These are phyloP conservation scores for Rhizopogon rudus DNA, from an alignment of 768 basidiomycete species.

Conservation along the genomic window DNA sequence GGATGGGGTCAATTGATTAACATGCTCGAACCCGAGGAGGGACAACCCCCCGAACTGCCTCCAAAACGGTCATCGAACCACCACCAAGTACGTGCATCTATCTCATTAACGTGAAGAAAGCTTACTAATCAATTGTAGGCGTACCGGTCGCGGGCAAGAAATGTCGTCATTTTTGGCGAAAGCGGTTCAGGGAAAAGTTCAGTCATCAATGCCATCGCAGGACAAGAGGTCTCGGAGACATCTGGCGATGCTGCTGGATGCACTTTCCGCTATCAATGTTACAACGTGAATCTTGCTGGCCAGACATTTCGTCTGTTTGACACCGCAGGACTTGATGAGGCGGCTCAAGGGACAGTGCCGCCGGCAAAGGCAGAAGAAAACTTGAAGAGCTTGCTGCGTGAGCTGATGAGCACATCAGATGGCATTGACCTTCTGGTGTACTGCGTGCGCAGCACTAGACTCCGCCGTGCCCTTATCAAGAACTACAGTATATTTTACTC, in stretches of 20 bases:
- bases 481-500: conserved; percentile 36
- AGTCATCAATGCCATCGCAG: conserved; percentile 27
- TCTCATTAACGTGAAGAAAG: too few relatives aligned
- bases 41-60: background rate
- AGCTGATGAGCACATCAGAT: conserved; percentile 16
- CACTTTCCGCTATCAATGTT: conserved; percentile 26
- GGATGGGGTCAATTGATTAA: too few relatives aligned
- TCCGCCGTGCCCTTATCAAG: conserved; percentile 19
- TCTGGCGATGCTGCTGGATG: conserved; percentile 30
- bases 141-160: too few relatives aligned
- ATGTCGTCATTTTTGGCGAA: conserved; percentile 15
- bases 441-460: conserved; percentile 26
- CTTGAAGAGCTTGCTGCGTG: conserved; percentile 19
- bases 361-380: conserved; percentile 24
- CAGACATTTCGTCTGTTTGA: conserved; percentile 28
- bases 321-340: conserved; percentile 37
- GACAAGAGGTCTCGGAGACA: conserved; percentile 20
- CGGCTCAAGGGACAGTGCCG: conserved; percentile 21
- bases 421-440: conserved; percentile 19
- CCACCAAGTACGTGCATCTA: background rate
- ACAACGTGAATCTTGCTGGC: conserved; percentile 22
- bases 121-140: background rate
- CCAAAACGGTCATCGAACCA: too few relatives aligned
- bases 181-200: conserved; percentile 23
- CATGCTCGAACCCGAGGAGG: too few relatives aligned